phyloP scores from a whole-genome alignment of 805 yeast genomes.

The Isabelozyma gotoi region DNA sequence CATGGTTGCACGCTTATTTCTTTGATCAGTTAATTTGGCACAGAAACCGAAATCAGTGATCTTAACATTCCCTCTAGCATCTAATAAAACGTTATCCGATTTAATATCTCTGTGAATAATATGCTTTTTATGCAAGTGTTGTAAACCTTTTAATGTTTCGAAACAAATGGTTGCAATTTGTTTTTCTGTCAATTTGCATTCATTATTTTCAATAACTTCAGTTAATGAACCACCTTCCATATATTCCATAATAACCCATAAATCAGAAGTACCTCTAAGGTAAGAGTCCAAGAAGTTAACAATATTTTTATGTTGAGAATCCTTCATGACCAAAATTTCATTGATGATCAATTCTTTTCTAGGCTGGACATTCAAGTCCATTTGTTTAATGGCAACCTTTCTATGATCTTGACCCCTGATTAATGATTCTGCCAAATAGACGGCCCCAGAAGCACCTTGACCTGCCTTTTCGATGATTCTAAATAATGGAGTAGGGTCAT shows the following conservation, averaged over 20 bases:
- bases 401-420: conserved; percentile 44
- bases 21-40: conserved; percentile 73
- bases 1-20: conserved; percentile 78
- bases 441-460: conserved; percentile 98
- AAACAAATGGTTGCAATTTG: conserved; percentile 91
- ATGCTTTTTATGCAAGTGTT: conserved; percentile 86
- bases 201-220: conserved; percentile 90
- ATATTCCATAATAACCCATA: conserved; percentile 99
- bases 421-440: conserved; percentile 74
- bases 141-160: conserved; percentile 88
- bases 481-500: conserved; percentile 84
- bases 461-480: conserved; percentile 84
- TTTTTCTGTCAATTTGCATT: conserved; percentile 65
- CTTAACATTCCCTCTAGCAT: conserved; percentile 43
- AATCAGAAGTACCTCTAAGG: conserved; percentile 70
- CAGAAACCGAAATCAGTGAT: conserved; percentile 52
- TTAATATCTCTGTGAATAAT: conserved; percentile 72
- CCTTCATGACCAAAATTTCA: conserved; percentile 96
- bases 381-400: conserved; percentile 94
- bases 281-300: conserved; percentile 94
- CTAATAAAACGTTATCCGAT: conserved; percentile 46
- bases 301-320: conserved; percentile 89
- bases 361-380: conserved; percentile 89
- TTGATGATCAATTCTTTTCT: conserved; percentile 93
- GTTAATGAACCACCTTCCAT: conserved; percentile 99